Percentiles rank a stretch among this genome's conserved stretches.
Evolutionary conservation across 2,329 filamentous ascomycete genomes (phyloP).

Genomic region (Phialophora macrospora): DNA sequence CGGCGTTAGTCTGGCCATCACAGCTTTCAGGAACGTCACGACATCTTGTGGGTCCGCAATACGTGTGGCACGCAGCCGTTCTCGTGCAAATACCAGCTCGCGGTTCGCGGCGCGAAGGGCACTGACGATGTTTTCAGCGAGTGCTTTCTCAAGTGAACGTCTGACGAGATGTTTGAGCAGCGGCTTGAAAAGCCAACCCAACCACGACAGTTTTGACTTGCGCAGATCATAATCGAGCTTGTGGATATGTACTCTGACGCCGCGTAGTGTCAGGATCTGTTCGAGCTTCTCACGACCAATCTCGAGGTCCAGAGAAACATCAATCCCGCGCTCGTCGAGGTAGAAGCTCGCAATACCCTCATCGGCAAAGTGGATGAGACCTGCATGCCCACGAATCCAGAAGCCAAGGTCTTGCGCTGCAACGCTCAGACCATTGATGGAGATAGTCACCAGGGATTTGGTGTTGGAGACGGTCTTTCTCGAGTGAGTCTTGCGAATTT

Average conservation of each 20-base stretch:
- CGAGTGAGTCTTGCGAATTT: conserved; percentile 78
- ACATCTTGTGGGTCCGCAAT: conserved; percentile 81
- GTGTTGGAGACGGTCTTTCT: conserved; percentile 67
- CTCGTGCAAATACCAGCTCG: conserved; percentile 83
- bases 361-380: conserved; percentile 75
- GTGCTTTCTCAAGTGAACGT: conserved; percentile 76
- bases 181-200: conserved; percentile 84
- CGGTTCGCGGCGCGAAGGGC: conserved; percentile 76
- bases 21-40: conserved; percentile 79
- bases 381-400: conserved; percentile 79
- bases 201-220: conserved; percentile 74
- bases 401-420: conserved; percentile 88
- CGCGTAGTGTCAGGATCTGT: conserved; percentile 76
- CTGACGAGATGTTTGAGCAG: conserved; percentile 79
- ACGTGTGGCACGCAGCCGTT: conserved; percentile 81
- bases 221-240: conserved; percentile 80
- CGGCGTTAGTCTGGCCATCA: conserved; percentile 75
- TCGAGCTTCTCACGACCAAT: conserved; percentile 78
- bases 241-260: conserved; percentile 80
- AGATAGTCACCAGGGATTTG: conserved; percentile 75
- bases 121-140: conserved; percentile 72
- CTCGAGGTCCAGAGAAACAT: conserved; percentile 83
- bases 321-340: conserved; percentile 84
- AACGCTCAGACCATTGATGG: conserved; percentile 79
- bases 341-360: conserved; percentile 84